These are phyloP conservation scores for Termitomyces titanicus DNA, from an alignment of 768 basidiomycete species.

Conservation along the genomic window DNA sequence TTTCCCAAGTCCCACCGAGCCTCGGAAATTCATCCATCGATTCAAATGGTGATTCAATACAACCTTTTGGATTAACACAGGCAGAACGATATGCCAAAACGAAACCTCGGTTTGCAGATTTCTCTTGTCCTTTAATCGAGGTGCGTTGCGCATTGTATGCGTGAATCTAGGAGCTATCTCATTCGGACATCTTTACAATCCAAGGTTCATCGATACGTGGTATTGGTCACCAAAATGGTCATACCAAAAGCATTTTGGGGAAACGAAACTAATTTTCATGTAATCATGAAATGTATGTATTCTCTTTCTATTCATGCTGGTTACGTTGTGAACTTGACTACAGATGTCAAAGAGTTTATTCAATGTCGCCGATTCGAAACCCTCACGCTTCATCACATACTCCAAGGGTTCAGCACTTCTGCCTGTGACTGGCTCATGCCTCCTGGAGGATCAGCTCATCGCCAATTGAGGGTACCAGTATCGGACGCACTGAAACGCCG, in stretches of 20 bases:
- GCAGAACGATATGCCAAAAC: conserved; percentile 37
- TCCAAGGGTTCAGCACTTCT: conserved; percentile 72
- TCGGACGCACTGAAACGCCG: conserved; percentile 72
- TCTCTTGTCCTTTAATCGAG: conserved; percentile 61
- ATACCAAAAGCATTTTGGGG: conserved; percentile 84
- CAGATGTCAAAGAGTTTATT: conserved; percentile 77
- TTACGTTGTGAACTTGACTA: background rate
- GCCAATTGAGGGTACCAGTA: conserved; percentile 49
- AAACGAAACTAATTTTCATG: conserved; percentile 55
- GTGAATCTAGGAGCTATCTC: background rate
- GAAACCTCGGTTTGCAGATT: conserved; percentile 82
- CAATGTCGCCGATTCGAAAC: conserved; percentile 78
- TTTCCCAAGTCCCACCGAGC: conserved; percentile 47
- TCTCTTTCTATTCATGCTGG: background rate
- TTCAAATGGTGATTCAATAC: conserved; percentile 44
- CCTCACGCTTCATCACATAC: conserved; percentile 64
- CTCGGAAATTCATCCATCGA: conserved; percentile 46
- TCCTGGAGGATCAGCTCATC: conserved; percentile 27
- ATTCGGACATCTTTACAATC: background rate
- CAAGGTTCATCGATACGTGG: conserved; percentile 71
- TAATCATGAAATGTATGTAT: conserved; percentile 52
- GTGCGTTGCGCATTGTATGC: conserved; percentile 31
- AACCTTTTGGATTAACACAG: conserved; percentile 43
- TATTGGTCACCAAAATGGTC: conserved; percentile 58
- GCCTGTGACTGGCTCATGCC: conserved; percentile 80